A percentile compares a stretch with the other conserved stretches of the same genome.
These are phyloP conservation scores for Vanilla planifolia DNA, from an alignment of 106 monocot genomes.

Conservation along the genomic window DNA sequence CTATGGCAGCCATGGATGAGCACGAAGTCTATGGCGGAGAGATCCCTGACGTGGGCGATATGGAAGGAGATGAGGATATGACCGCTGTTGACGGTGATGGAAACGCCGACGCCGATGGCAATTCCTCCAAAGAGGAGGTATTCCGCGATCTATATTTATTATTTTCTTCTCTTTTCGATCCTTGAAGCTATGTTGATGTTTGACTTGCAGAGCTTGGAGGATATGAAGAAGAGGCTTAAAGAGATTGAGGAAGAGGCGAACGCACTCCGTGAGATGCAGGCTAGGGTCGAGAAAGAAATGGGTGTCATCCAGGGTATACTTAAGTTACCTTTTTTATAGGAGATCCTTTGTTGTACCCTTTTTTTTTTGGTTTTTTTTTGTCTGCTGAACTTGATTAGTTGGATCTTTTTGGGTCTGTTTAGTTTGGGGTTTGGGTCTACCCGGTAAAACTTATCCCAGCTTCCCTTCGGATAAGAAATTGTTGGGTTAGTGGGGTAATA, in stretches of 20 bases:
- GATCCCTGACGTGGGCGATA: slow-evolving; percentile 9
- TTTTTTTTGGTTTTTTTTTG: no score
- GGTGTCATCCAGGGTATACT: slow-evolving; percentile 3
- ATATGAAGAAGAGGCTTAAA: slow-evolving; percentile 85
- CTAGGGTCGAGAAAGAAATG: slow-evolving; percentile 93
- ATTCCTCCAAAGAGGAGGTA: slow-evolving; percentile 1
- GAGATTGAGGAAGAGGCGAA: slow-evolving; percentile 88
- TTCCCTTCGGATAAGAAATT: no score
- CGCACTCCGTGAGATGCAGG: slow-evolving; percentile 88
- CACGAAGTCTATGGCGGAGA: slow-evolving; percentile 9
- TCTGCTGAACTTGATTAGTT: no score
- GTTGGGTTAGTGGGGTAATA: no score
- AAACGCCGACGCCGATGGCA: neutral
- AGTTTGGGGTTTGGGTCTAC: no score
- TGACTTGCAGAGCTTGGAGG: slow-evolving; percentile 53
- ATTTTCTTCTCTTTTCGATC: neutral
- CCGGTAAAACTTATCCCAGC: no score
- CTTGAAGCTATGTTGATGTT: neutral
- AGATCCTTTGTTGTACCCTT: no score
- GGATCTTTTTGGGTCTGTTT: no score
- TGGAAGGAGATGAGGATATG: slow-evolving; percentile 7
- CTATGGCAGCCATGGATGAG: neutral
- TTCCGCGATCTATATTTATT: neutral
- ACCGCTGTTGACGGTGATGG: neutral
- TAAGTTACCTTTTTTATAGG: neutral